Conservation (phyloP, 2,329 filamentous ascomycete species). For the Nothomitra cinnamomea region DNA sequence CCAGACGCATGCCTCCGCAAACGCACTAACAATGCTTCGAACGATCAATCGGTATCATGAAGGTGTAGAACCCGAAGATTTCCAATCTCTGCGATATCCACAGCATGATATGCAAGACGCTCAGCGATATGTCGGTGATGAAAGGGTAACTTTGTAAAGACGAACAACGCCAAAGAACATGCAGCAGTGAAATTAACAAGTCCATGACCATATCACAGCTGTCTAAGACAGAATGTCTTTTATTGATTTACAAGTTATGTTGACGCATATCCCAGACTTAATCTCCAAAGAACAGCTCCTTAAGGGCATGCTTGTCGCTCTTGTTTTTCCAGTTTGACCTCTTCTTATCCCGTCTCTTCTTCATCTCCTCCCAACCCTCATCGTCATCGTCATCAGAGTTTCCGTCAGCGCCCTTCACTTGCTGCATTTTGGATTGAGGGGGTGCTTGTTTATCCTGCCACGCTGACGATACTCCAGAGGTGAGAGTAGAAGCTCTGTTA, state of each 20-base stretch:
- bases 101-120: neutral
- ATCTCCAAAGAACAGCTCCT: slow-evolving; percentile 1
- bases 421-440: slow-evolving; percentile 20
- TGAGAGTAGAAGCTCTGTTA: slow-evolving; percentile 25
- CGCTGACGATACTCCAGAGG: slow-evolving; percentile 23
- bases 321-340: slow-evolving; percentile 47
- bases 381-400: slow-evolving; percentile 38
- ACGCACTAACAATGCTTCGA: neutral
- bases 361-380: slow-evolving; percentile 53
- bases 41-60: neutral
- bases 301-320: slow-evolving; percentile 24
- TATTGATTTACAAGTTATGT: neutral
- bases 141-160: neutral
- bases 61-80: neutral
- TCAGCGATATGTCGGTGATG: neutral
- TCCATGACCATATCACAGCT: neutral
- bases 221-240: neutral
- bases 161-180: neutral
- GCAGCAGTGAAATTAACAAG: neutral
- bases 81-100: neutral
- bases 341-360: slow-evolving; percentile 51
- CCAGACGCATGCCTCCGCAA: neutral
- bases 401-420: slow-evolving; percentile 23
- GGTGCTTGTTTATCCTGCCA: slow-evolving; percentile 11
- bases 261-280: neutral